These are phyloP conservation scores for Komagataea norvegica DNA, from an alignment of 1,139 yeast genomes.

Conservation along the genomic window DNA sequence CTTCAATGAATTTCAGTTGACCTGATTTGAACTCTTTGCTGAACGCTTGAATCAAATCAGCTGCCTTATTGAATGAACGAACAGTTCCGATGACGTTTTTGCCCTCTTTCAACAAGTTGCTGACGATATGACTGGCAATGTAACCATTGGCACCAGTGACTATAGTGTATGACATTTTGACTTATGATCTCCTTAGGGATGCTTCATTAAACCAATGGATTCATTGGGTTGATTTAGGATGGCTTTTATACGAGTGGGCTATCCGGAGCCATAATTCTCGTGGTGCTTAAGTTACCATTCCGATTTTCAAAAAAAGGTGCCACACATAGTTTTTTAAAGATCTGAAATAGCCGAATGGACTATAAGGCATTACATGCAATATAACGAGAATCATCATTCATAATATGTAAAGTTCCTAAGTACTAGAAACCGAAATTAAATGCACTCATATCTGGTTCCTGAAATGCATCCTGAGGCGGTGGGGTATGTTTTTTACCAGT, in stretches of 20 bases:
- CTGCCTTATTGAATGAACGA: constrained; percentile 36
- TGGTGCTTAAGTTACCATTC: too few relatives aligned
- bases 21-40: constrained; percentile 25
- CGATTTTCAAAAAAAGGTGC: too few relatives aligned
- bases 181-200: too few relatives aligned
- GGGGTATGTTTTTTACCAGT: constrained; percentile 15
- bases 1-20: constrained; percentile 32
- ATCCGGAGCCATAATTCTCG: neutral
- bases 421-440: constrained; percentile 50
- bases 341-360: too few relatives aligned
- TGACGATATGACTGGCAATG: constrained; percentile 42
- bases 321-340: too few relatives aligned
- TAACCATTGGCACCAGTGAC: constrained; percentile 51
- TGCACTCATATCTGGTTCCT: constrained; percentile 79
- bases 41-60: constrained; percentile 37
- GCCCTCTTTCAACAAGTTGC: constrained; percentile 29
- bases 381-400: too few relatives aligned
- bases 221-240: too few relatives aligned
- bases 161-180: constrained; percentile 27
- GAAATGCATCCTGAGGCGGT: constrained; percentile 56
- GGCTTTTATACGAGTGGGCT: constrained; percentile 2
- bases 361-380: too few relatives aligned
- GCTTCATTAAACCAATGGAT: too few relatives aligned
- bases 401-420: too few relatives aligned
- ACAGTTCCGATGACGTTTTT: constrained; percentile 53